Evolutionary conservation across 73 alveolate species (phyloP).

Genomic region (Tetrahymena thermophila): DNA sequence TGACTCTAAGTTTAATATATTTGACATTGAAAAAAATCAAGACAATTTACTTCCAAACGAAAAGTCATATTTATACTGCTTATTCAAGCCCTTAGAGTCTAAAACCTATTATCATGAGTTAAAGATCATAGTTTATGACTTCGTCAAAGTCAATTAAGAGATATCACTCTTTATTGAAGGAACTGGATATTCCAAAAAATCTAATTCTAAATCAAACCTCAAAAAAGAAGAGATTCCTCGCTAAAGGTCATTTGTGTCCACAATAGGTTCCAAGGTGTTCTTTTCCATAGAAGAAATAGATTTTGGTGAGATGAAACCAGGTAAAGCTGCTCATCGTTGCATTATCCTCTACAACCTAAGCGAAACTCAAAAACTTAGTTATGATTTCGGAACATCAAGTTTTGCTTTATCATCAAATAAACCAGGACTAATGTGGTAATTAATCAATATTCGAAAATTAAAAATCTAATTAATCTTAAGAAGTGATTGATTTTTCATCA

Average conservation of each 20-base stretch:
- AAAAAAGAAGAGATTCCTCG: constrained; percentile 67
- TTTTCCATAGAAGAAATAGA: constrained; percentile 95
- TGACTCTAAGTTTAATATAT: constrained; percentile 82
- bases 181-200: constrained; percentile 34
- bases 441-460: not conserved
- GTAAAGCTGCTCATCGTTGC: constrained; percentile 73
- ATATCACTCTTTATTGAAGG: constrained; percentile 51
- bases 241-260: constrained; percentile 62
- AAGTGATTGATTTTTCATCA: not conserved
- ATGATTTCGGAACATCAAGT: constrained; percentile 70
- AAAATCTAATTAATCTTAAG: too few species aligned
- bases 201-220: constrained; percentile 42
- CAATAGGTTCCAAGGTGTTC: constrained; percentile 81
- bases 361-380: constrained; percentile 73
- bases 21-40: constrained; percentile 89
- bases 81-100: constrained; percentile 90
- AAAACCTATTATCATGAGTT: constrained; percentile 78
- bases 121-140: constrained; percentile 84
- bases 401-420: constrained; percentile 38
- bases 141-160: constrained; percentile 69
- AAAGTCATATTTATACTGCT: constrained; percentile 75
- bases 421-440: constrained; percentile 87
- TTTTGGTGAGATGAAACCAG: constrained; percentile 92
- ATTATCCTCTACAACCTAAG: constrained; percentile 88
- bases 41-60: constrained; percentile 91